Percentiles rank a stretch among this genome's conserved stretches.
Evolutionary conservation across 352 stramenopile genomes (phyloP).

Genomic region (Blastocystis sp.): DNA sequence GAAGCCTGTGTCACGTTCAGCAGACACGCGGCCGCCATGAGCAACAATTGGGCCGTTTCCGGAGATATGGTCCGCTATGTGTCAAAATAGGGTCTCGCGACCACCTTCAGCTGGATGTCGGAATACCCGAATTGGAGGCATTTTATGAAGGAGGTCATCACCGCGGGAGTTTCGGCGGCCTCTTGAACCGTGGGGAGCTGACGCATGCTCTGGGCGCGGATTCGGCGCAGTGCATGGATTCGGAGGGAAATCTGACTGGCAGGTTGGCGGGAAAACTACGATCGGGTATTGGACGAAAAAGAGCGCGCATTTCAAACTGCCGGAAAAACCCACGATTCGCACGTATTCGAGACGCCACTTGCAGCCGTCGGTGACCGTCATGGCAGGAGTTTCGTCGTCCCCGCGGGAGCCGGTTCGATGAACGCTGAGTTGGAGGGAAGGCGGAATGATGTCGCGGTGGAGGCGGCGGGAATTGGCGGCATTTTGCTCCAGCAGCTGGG

Average conservation of each 20-base stretch:
- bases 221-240: not conserved
- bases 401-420: not conserved
- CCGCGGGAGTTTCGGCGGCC: not conserved
- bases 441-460: not conserved
- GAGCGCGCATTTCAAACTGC: not conserved
- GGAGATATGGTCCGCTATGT: not conserved
- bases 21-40: slow-evolving; percentile 3
- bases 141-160: slow-evolving; percentile 4
- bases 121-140: slow-evolving; percentile 4
- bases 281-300: not conserved
- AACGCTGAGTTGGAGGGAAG: not conserved
- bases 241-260: not conserved
- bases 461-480: not conserved
- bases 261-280: not conserved
- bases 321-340: not conserved
- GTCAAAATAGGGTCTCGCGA: not conserved
- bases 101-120: not conserved
- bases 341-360: slow-evolving; percentile 24
- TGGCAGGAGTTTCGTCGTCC: not conserved
- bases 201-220: not conserved
- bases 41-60: slow-evolving; percentile 22
- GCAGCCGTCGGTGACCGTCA: not conserved
- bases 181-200: not conserved
- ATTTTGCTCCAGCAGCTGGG: not conserved
- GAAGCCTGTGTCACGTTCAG: slow-evolving; percentile 29